A percentile compares a stretch with the other conserved stretches of the same genome.
Evolutionary conservation across 2,329 filamentous ascomycete species (phyloP).

Genomic region (Colletotrichum ledebouriae): DNA sequence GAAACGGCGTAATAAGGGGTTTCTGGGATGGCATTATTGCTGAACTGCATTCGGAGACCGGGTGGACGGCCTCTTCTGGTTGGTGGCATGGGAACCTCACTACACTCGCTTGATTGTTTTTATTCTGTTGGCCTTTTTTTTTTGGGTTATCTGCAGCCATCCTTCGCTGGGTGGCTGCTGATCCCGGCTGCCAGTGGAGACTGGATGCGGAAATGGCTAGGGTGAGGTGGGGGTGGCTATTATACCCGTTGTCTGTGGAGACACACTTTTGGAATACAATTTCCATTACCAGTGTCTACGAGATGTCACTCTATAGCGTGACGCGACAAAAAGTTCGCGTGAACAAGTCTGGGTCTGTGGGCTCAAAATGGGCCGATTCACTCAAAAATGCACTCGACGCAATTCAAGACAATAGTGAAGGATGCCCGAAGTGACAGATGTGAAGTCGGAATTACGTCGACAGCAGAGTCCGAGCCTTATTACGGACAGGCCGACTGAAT

Average conservation of each 20-base stretch:
- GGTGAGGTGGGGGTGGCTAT: slow-evolving; percentile 30
- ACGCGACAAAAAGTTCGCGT: no score
- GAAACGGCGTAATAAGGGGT: slow-evolving; percentile 36
- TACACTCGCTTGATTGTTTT: slow-evolving; percentile 38
- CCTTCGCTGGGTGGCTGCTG: background rate
- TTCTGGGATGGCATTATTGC: slow-evolving; percentile 20
- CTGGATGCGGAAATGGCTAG: background rate
- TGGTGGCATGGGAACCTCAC: slow-evolving; percentile 23
- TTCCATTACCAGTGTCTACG: no score
- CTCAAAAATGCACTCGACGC: no score
- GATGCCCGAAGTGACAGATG: no score
- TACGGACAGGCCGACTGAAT: no score
- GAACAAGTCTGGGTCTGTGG: no score
- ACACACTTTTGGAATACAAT: background rate
- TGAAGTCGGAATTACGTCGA: no score
- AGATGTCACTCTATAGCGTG: no score
- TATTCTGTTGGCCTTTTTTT: slow-evolving; percentile 4
- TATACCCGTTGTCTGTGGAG: slow-evolving; percentile 39
- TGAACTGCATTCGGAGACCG: slow-evolving; percentile 23
- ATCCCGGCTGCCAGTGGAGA: background rate
- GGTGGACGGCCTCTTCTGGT: slow-evolving; percentile 12
- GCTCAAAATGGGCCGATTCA: no score
- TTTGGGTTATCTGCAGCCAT: background rate
- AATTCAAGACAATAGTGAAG: no score
- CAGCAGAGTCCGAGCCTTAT: no score